Evolutionary conservation across 805 yeast species (phyloP), one percentile per base, ranked within the genome.

Genomic region (Wickerhamomyces chaumierensis): DNA sequence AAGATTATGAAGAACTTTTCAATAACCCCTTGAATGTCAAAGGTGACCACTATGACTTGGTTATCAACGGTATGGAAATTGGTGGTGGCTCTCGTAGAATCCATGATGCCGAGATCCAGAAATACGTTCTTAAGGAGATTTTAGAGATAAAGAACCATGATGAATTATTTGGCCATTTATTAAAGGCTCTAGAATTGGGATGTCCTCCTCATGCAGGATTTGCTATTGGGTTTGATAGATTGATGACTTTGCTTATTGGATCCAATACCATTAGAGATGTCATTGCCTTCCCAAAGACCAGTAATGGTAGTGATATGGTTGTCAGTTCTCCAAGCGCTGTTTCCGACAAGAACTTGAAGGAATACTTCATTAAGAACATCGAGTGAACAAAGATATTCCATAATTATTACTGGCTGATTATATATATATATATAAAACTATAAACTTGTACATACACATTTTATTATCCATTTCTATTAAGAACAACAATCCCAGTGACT

Each of bases 171-270:
- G 94, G 95, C 0, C 99, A 92, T 60, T 65, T 92, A 32, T 64
- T 92, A 25, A 64, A 68, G 32, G 96, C 96, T 0, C 72, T 92
- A 39, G 74, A 73, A 18, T 75, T 82, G 62, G 98, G 98, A 1
- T 86, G 97, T 52, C 99, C 99, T 1, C 99, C 99, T 1, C 99
- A 92, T 61, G 96, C 96, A 2, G 99, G 99, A 0, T 66, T 92
- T 31, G 99, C 98, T 0, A 66, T 92, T 28, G 99, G 98, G 0
- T 83, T 92, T 48, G 99, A 92, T 56, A 66, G 99, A 44, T 64
- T 92, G 66, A 78, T 94, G 50, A 92, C 98, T 0, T 86, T 90
- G 90, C 55, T 90, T 25, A 58, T 79, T n/a, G 92, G 86, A 1
- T 67, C 80, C 16, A 52, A 66, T 4, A 83, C 85, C 45, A 88